Evolutionary conservation across 306 rosid species (phyloP).

Genomic region (Delonix regia): DNA sequence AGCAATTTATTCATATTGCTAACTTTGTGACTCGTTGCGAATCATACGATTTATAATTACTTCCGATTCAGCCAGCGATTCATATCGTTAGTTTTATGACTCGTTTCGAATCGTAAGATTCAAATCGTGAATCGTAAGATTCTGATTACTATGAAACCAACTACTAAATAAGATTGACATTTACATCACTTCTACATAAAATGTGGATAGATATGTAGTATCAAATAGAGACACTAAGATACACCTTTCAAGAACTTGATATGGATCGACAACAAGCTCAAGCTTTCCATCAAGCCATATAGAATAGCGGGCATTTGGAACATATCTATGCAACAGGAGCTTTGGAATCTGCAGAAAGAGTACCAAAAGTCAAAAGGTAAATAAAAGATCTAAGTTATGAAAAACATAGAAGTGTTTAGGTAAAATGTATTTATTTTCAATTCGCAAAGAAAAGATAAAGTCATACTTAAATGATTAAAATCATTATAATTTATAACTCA

Average conservation of each 20-base stretch:
- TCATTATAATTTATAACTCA: background rate
- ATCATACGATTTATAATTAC: too few relatives aligned
- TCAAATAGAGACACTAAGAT: constrained; percentile 23
- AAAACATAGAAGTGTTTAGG: background rate
- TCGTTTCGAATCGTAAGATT: too few relatives aligned
- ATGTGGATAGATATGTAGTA: background rate
- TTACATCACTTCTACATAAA: too few relatives aligned
- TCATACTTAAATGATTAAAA: constrained; percentile 1
- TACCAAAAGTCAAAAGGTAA: constrained; percentile 26
- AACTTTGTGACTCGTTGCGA: too few relatives aligned
- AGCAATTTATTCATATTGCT: too few relatives aligned
- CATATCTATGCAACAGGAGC: constrained; percentile 86
- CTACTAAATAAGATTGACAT: too few relatives aligned
- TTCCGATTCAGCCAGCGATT: too few relatives aligned
- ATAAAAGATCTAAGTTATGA: constrained; percentile 18
- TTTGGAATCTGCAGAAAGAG: constrained; percentile 78
- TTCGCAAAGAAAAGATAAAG: background rate
- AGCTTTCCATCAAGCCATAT: constrained; percentile 96
- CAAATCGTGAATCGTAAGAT: too few relatives aligned
- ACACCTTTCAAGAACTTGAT: constrained; percentile 90
- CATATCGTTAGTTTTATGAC: too few relatives aligned
- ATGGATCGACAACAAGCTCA: constrained; percentile 90
- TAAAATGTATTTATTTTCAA: background rate
- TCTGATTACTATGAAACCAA: too few relatives aligned
- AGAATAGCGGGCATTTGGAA: constrained; percentile 90